Base-by-base conservation (phyloP, 169 alveolate species). In the Plasmodium adleri region DNA sequence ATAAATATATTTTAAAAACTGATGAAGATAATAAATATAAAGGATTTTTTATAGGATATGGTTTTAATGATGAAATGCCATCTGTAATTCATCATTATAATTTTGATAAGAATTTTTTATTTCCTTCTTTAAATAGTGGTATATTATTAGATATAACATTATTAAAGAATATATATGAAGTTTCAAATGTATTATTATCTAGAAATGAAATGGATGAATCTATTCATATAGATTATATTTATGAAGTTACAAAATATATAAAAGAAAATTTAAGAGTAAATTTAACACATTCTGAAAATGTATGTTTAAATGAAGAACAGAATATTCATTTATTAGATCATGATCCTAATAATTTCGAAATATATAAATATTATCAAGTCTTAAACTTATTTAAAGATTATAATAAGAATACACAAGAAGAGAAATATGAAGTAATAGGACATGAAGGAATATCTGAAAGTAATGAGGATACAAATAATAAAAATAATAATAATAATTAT, bases 71-170 rank as follows among this genome's bases (percentile, higher is more conserved):
- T 43, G 54, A 60, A 45, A 24, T 8, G 0, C 60, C 88, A 0
- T 59, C 88, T 2, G 7, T 49, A 8, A 2, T 22, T 15, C 56
- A 73, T n/a, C 22, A 39, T 2, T 0, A 26, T 15, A 10, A 54
- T 43, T 4, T 13, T 2, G 17, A 52, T 9, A 50, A 22, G 8
- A 59, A 59, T 10, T 26, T 63, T 43, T n/a, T 22, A 5, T 67
- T 56, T 49, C 71, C 71, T 1, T 67, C 80, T 26, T 7, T 86
- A 15, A 86, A 86, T 28, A 86, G 88, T 45, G 92, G 92, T 13
- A 45, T 86, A 3, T 3, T 71, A 47, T 47, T 71, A 17, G 80
- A 71, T 71, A 45, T 71, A 49, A 24, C 43, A 6, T 59, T 86
- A 54, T 62, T 86, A 62, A 70, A 56, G 54, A 47, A 64, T 52